Conservation (phyloP, 1,139 yeast genomes). For the Pichia sp. region DNA sequence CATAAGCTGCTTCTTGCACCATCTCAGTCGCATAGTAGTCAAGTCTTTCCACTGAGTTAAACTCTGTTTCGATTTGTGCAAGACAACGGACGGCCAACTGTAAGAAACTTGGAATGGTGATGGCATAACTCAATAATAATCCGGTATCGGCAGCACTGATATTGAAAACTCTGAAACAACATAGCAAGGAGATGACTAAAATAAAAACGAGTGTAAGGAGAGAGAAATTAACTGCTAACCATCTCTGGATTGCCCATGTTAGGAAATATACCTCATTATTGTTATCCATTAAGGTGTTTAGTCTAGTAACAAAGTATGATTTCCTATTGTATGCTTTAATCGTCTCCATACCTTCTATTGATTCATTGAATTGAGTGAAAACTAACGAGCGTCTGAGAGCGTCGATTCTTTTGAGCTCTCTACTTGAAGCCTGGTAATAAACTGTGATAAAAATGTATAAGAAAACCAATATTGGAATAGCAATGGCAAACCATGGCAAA, state of each 20-base stretch:
- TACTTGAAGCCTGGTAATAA: conserved; percentile 66
- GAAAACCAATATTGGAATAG: conserved; percentile 52
- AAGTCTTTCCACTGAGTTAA: conserved; percentile 51
- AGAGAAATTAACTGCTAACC: conserved; percentile 69
- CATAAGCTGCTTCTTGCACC: conserved; percentile 58
- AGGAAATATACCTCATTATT: conserved; percentile 71
- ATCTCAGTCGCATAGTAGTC: conserved; percentile 46
- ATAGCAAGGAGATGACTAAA: conserved; percentile 49
- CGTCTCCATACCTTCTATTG: conserved; percentile 65
- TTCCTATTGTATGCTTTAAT: conserved; percentile 51
- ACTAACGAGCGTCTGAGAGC: conserved; percentile 72
- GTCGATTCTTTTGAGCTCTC: conserved; percentile 81
- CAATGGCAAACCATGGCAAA: conserved; percentile 61
- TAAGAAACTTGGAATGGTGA: conserved; percentile 44
- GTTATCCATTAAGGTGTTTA: conserved; percentile 48
- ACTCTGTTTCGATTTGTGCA: conserved; percentile 49
- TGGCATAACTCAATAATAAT: conserved; percentile 56
- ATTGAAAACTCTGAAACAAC: conserved; percentile 58
- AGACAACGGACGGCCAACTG: conserved; percentile 45
- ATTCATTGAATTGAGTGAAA: conserved; percentile 73
- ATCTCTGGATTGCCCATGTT: conserved; percentile 64
- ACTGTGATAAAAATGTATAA: conserved; percentile 48
- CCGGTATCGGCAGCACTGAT: conserved; percentile 68
- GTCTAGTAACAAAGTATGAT: conserved; percentile 45
- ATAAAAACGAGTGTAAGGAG: conserved; percentile 46